Conservation (phyloP, 1,284 basidiomycete genomes). For the Volvariella volvacea region DNA sequence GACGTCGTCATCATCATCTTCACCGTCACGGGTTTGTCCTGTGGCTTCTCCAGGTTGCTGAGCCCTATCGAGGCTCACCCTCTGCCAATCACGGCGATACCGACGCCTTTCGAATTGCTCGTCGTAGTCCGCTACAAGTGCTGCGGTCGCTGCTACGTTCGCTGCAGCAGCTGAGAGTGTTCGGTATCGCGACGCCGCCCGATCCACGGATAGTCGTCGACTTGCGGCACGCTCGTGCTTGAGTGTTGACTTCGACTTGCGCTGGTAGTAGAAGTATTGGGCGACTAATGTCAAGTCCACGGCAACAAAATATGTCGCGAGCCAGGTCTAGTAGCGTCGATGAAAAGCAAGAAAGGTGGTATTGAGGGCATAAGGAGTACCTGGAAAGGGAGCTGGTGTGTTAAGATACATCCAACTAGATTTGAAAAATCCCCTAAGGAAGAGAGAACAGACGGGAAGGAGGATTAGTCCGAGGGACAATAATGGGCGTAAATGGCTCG, state of each 20-base stretch:
- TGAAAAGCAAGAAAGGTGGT: constrained; percentile 9
- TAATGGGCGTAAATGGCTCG: not conserved
- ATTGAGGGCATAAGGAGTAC: constrained; percentile 33
- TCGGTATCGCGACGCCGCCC: constrained; percentile 53
- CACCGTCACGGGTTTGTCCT: not conserved
- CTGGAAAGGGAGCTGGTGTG: constrained; percentile 91
- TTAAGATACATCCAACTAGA: constrained; percentile 84
- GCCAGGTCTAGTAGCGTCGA: constrained; percentile 61
- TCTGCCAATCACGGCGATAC: constrained; percentile 21
- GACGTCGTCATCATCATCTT: constrained; percentile 34
- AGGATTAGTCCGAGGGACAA: too few relatives aligned
- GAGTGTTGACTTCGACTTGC: constrained; percentile 25
- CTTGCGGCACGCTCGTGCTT: constrained; percentile 36
- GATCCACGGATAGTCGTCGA: constrained; percentile 41
- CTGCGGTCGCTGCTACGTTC: constrained; percentile 61
- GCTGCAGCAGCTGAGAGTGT: constrained; percentile 60
- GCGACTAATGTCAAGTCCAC: constrained; percentile 69
- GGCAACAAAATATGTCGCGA: constrained; percentile 82
- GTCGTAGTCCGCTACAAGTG: constrained; percentile 56
- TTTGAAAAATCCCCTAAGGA: constrained; percentile 81
- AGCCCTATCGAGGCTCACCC: constrained; percentile 13
- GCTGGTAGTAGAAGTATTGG: constrained; percentile 77
- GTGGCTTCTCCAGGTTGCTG: not conserved
- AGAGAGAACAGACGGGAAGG: constrained; percentile 1
- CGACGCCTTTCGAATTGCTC: constrained; percentile 21